Base-by-base conservation (phyloP, 768 basidiomycete species). In the Trametes sanguinea region DNA sequence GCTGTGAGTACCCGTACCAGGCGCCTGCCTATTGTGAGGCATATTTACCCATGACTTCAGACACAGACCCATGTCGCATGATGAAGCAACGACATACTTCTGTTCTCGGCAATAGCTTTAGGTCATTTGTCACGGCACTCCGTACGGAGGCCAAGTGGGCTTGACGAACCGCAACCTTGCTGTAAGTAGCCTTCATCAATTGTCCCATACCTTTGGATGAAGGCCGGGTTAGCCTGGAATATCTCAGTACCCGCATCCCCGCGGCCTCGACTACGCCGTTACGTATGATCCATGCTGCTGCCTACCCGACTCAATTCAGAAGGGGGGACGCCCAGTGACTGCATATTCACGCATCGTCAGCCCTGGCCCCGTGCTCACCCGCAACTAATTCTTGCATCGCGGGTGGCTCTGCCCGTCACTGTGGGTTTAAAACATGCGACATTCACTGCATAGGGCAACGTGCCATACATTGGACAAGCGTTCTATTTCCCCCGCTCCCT, bases 231-330 rank as follows among this genome's bases (percentile, higher is more conserved):
- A 54, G 32, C 30, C 27, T 32, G 40, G 30, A 33, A 50, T 14
- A 27, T 17, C 14, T 43, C 27, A 17, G 46, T 44, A 35, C 29
- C 37, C 22, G 33, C 33, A 9, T 35, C 54, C 45, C 14, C 52
- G 35, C 58, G 43, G 43, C 27, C 37, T 17, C 11, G 14, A 29
- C 27, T 51, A 32, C 29, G 13, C 37, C 42, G 40, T 51, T 61
- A 55, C 60, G 52, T 61, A 54, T 60, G 22, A 35, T 22, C 22
- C 45, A 47, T 27, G 5, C n/a, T 30, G 17, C 40, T 40, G 14
- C 33, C 17, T 59, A 51, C 40, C 48, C 50, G 57, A 59, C 17
- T 59, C 39, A 59, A 59, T 59, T 16, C 17, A 35, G 57, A 59
- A 59, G 57, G 11, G 2, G 29, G 32, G 13, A 9, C 11, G 48